These are phyloP conservation scores for Datura wrightii DNA, from an alignment of 257 asterid species.

Conservation along the genomic window DNA sequence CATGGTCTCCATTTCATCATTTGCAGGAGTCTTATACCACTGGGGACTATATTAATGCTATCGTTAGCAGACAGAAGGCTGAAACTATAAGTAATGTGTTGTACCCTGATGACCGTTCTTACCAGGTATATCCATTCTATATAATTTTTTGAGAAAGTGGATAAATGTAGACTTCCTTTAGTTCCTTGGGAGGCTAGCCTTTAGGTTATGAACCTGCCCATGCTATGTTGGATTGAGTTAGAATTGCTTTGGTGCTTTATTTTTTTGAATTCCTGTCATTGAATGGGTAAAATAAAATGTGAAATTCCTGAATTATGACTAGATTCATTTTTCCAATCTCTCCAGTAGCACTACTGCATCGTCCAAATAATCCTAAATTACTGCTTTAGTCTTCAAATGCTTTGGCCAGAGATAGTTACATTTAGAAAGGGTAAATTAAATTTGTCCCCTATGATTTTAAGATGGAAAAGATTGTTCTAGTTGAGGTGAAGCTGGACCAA, in stretches of 20 bases:
- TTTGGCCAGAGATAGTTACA: background rate
- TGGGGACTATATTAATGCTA: slow-evolving; percentile 57
- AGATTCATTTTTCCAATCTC: background rate
- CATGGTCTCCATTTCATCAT: slow-evolving; percentile 1
- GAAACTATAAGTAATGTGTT: slow-evolving; percentile 58
- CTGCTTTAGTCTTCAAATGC: background rate
- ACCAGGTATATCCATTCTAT: slow-evolving; percentile 46
- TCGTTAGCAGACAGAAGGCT: slow-evolving; percentile 56
- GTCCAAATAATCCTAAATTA: background rate
- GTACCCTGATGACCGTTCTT: slow-evolving; percentile 63
- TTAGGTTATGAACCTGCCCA: background rate
- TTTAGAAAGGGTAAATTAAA: background rate
- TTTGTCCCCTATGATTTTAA: too few relatives aligned
- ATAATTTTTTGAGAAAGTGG: background rate
- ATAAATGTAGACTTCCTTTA: slow-evolving; percentile 6
- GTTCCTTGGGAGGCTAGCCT: slow-evolving; percentile 6
- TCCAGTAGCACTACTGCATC: background rate
- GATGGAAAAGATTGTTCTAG: too few relatives aligned
- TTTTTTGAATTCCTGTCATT: background rate
- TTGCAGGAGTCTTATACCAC: slow-evolving; percentile 57
- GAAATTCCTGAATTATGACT: background rate
- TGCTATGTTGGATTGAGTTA: background rate
- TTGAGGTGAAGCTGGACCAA: too few relatives aligned
- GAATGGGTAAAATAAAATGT: background rate
- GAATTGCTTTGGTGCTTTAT: background rate